Evolutionary conservation across 257 asterid genomes (phyloP), one percentile per base, ranked within the genome.

Genomic region (Nyctanthes arbortristis): DNA sequence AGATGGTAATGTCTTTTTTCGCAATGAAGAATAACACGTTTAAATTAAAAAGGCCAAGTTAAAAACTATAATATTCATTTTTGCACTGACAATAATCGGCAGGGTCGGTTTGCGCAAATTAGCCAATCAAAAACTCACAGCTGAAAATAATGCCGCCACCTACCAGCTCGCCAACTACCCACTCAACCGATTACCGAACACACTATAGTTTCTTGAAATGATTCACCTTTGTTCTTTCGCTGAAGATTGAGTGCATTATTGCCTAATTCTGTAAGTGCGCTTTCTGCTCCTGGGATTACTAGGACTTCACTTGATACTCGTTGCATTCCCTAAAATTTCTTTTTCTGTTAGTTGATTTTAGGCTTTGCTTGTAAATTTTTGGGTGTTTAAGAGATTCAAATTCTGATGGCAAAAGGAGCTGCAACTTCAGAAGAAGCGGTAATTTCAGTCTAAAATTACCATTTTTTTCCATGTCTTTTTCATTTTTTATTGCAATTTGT

Each of bases 381-480:
- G 47, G 28, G 45, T n/a, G n/a, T 52, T n/a, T 8, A 69, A 73
- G 74, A 64, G 40, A 63, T 73, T 37, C 63, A 60, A 49, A 59
- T 73, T 61, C 62, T 66, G 68, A 89, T 91, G 97, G 89, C 92
- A 18, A 81, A 79, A 61, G 80, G 66, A 69, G 73, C 39, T 62
- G 65, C 25, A 10, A 77, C 66, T 66, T 80, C 80, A 47, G 84
- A 65, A 55, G 94, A 75, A 79, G 88, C 82, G 96, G 97, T 87
- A 66, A 59, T 70, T 70, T 61, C 27, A 20, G 56, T 61, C 56
- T 32, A 4, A 45, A 7, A 52, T 73, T 63, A n/a, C n/a, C n/a
- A n/a, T n/a, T n/a, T n/a, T n/a, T n/a, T n/a, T n/a, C 36, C 56
- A 52, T 16, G 3, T 36, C 11, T 54, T 25, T 63, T 10, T 9